Conservation (phyloP, 495 filamentous ascomycete genomes). For the Platismatia glauca region DNA sequence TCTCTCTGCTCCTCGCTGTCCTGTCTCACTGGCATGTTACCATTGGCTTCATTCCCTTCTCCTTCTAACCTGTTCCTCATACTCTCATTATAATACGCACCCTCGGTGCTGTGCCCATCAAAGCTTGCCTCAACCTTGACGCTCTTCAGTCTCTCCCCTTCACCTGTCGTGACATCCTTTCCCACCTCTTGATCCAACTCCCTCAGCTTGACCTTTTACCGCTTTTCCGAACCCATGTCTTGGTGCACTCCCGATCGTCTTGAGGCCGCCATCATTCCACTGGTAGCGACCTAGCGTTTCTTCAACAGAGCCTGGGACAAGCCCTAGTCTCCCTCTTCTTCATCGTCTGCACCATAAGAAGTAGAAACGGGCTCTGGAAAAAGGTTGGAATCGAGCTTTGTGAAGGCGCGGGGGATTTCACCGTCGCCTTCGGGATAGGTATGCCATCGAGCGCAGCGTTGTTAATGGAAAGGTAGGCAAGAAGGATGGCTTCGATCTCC, state of each 20-base stretch:
- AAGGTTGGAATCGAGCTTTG: slow-evolving; percentile 51
- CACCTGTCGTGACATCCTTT: not conserved
- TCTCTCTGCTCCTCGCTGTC: not conserved
- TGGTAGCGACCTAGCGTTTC: slow-evolving; percentile 55
- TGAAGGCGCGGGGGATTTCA: slow-evolving; percentile 62
- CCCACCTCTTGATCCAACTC: slow-evolving; percentile 37
- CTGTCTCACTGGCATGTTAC: no score
- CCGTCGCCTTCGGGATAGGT: slow-evolving; percentile 40
- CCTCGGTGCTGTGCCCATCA: not conserved
- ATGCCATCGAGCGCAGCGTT: slow-evolving; percentile 76
- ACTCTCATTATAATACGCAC: not conserved
- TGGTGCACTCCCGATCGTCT: slow-evolving; percentile 58
- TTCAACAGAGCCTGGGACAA: slow-evolving; percentile 53
- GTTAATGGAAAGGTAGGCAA: slow-evolving; percentile 56
- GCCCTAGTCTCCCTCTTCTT: slow-evolving; percentile 40
- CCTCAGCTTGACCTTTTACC: slow-evolving; percentile 55
- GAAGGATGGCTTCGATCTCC: slow-evolving; percentile 67
- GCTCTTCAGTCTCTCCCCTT: not conserved
- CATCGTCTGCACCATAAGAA: slow-evolving; percentile 16
- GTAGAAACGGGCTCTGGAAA: slow-evolving; percentile 66
- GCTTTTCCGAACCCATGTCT: slow-evolving; percentile 73
- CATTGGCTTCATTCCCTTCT: not conserved
- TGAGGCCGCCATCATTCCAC: slow-evolving; percentile 58
- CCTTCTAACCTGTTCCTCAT: not conserved
- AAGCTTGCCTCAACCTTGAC: not conserved